Evolutionary conservation across 352 stramenopile genomes (phyloP).

Genomic region (Phytophthora sp.): DNA sequence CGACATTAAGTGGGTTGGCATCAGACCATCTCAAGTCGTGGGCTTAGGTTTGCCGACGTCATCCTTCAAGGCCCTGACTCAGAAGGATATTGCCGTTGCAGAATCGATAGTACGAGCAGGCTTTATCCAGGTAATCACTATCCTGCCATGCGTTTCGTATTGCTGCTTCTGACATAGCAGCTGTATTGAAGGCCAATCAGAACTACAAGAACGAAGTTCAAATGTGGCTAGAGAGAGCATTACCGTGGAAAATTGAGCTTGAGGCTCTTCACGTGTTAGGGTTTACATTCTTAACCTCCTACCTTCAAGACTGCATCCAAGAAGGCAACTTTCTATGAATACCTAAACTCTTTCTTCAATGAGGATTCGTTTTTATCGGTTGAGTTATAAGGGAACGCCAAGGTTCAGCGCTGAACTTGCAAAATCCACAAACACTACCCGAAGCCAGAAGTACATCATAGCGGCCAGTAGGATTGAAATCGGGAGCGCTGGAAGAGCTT

Average conservation of each 20-base stretch:
- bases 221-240: conserved; percentile 45
- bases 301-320: conserved; percentile 57
- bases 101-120: conserved; percentile 47
- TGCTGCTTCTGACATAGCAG: too few species aligned
- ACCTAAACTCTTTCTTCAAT: conserved; percentile 1
- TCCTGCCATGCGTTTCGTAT: too few species aligned
- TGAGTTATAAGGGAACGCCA: conserved; percentile 38
- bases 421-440: conserved; percentile 74
- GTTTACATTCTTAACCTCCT: conserved; percentile 74
- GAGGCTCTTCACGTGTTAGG: conserved; percentile 81
- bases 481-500: conserved; percentile 96
- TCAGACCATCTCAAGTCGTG: conserved; percentile 86
- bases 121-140: conserved; percentile 83
- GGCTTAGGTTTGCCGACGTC: conserved; percentile 50
- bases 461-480: conserved; percentile 92
- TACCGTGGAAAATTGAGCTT: conserved; percentile 84
- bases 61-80: conserved; percentile 63
- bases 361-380: conserved; percentile 10
- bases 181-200: conserved; percentile 58
- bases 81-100: conserved; percentile 56
- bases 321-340: conserved; percentile 45
- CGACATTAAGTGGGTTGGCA: conserved; percentile 92
- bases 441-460: conserved; percentile 84
- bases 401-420: conserved; percentile 44
- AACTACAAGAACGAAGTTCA: conserved; percentile 59